Evolutionary conservation across 768 basidiomycete genomes (phyloP).

Genomic region (Lactarius hengduanensis): DNA sequence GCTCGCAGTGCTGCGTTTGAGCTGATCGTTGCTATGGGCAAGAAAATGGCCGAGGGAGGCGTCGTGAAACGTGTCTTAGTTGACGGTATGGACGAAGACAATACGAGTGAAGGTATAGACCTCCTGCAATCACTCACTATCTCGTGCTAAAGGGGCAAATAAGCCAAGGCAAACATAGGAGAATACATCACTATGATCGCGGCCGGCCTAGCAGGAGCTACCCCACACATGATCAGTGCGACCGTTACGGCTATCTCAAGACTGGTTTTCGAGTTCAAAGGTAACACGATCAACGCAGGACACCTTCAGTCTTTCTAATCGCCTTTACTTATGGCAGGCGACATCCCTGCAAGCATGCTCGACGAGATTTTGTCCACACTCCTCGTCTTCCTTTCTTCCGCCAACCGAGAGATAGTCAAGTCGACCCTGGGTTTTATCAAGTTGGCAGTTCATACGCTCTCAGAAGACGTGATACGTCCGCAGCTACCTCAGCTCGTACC

Average conservation of each 20-base stretch:
- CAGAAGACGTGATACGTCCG: conserved; percentile 67
- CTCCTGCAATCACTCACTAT: conserved; percentile 24
- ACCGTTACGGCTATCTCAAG: conserved; percentile 93
- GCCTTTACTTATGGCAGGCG: conserved; percentile 44
- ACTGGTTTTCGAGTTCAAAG: conserved; percentile 94
- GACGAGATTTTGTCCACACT: conserved; percentile 84
- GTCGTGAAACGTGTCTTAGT: conserved; percentile 72
- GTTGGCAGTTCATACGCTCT: conserved; percentile 84
- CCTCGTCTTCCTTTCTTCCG: conserved; percentile 86
- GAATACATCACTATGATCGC: conserved; percentile 98
- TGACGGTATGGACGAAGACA: conserved; percentile 81
- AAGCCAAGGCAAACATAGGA: conserved; percentile 72
- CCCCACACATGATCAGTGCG: conserved; percentile 98
- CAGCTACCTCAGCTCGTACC: conserved; percentile 79
- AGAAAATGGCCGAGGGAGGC: conserved; percentile 87
- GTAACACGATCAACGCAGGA: conserved; percentile 39
- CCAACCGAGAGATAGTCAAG: conserved; percentile 97
- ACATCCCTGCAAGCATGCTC: conserved; percentile 68
- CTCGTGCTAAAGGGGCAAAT: background rate
- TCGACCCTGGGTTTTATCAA: conserved; percentile 95
- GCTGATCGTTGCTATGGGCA: conserved; percentile 85
- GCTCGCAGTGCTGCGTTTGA: conserved; percentile 89
- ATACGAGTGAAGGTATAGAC: conserved; percentile 39
- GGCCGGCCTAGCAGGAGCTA: conserved; percentile 89
- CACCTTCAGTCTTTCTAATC: background rate